Evolutionary conservation across 352 stramenopile genomes (phyloP), one percentile per base, ranked within the genome.

Genomic region (Hyaloperonospora brassicae): DNA sequence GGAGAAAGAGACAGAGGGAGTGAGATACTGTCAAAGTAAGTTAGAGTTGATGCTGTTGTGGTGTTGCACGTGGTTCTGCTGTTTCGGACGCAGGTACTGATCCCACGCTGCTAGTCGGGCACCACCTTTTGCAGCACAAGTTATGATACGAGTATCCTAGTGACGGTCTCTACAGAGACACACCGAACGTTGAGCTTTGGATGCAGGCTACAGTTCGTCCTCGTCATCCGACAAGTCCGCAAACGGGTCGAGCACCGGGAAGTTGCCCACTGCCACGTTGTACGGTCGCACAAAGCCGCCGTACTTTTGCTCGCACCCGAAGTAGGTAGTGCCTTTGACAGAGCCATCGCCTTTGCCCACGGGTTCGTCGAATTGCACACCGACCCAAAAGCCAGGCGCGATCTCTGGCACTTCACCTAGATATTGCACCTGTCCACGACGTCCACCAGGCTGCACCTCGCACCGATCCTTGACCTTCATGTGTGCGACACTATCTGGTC

Each of bases 281-380:
- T 88, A 84, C 11, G 92, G 89, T 25, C 96, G 85, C 27, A 98
- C 87, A 66, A 99, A 99, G 47, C 91, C 83, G 45, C 92, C 96
- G 64, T 93, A 97, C 55, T 96, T 95, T 10, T 73, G 49, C 50
- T 73, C 70, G 50, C 93, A 97, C 54, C 94, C 73, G 70, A 98
- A 99, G 72, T 98, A 97, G 23, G 65, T 60, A 22, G 76, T 88
- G 36, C 87, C 92, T 54, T 96, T 96, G 47, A 96, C 87, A 1
- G 73, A 92, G 21, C 96, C 96, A 60, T 97, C 88, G 47, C 90
- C 88, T 57, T 95, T 94, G 50, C 93, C 93, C 22, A 97, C 70
- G 13, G 96, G 96, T 70, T 99, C 96, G 71, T 99, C 96, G 58
- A 99, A 98, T 30, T 82, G 72, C 35, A 99, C 86, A 31, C 96